These are phyloP conservation scores for Penicillium coffeae DNA, from an alignment of 495 filamentous ascomycete species.

Conservation along the genomic window DNA sequence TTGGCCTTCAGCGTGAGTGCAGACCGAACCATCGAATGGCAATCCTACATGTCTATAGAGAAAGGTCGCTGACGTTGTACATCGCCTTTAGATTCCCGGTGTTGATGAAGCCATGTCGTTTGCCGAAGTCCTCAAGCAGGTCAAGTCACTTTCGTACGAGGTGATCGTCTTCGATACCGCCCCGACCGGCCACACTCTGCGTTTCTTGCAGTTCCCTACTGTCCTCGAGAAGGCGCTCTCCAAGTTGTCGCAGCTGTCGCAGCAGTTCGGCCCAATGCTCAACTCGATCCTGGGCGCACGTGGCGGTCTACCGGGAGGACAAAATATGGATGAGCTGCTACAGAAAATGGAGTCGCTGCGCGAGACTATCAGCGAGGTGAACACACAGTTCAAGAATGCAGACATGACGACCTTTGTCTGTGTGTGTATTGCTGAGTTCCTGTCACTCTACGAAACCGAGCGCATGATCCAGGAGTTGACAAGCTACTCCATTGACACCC, in stretches of 20 bases:
- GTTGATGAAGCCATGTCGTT: constrained; percentile 99
- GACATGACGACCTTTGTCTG: constrained; percentile 97
- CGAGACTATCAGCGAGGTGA: constrained; percentile 91
- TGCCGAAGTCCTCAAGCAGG: constrained; percentile 97
- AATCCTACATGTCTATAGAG: too few species aligned
- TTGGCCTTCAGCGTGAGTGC: constrained; percentile 62
- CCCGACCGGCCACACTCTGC: constrained; percentile 97
- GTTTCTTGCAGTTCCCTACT: constrained; percentile 97
- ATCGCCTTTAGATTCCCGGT: constrained; percentile 74
- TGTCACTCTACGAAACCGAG: constrained; percentile 97
- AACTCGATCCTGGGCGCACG: constrained; percentile 82
- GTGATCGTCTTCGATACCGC: constrained; percentile 99
- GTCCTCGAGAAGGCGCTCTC: constrained; percentile 97
- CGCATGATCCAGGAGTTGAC: constrained; percentile 99
- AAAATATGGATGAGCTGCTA: constrained; percentile 86
- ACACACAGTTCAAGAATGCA: constrained; percentile 95
- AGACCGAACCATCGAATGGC: neutral
- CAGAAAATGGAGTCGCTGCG: constrained; percentile 90
- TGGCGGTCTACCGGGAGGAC: constrained; percentile 84
- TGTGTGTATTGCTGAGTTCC: constrained; percentile 96
- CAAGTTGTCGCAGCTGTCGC: constrained; percentile 90
- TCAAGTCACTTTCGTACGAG: constrained; percentile 98
- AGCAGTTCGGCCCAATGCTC: constrained; percentile 93
- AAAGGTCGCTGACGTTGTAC: constrained; percentile 16
- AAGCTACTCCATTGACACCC: constrained; percentile 91